Evolutionary conservation across 2,329 filamentous ascomycete genomes (phyloP), one percentile per base, ranked within the genome.

Genomic region (Teratosphaeria viscida): DNA sequence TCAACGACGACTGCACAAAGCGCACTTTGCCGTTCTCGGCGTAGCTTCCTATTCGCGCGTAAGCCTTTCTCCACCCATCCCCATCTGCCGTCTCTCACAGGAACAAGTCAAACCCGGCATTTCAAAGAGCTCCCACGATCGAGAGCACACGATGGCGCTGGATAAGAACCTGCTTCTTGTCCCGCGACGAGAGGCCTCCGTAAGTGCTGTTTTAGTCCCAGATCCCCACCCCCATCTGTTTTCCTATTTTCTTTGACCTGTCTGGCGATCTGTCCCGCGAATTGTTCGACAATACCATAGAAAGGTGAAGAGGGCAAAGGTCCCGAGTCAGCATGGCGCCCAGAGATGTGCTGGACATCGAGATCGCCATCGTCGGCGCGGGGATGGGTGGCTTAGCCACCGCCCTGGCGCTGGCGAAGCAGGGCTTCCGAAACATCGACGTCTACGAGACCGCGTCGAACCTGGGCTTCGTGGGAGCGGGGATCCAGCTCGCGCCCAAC

Each of bases 401-500:
- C 57, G 88, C 88, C 6, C 80, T 92, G 39, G 83, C 88, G 12
- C 81, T 92, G 39, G 88, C 89, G 49, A 87, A 87, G 74, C 84
- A 85, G 66, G 89, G 89, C 7, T 92, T 92, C 74, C 82, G 79
- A 64, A 77, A 87, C 60, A 86, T 92, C 67, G 79, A 86, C 58
- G 83, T 92, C 56, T 92, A 85, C 71, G 89, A 92, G 71, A 82
- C 80, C 39, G 88, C 88, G 0, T 82, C 85, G 4, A 82, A 84
- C 64, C 79, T 92, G 3, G 89, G 89, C 5, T 92, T 92, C 67
- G 88, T 92, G 0, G 90, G 90, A 27, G 90, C 90, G 1, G 90
- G 90, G 5, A 92, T 94, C 64, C 90, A 95, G 71, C 79, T 92
- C 60, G 88, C 89, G 0, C 89, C 89, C 0, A 95, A 94, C 65